These are phyloP conservation scores for Fusarium heterosporum DNA, from an alignment of 2,329 filamentous ascomycete genomes.

Conservation along the genomic window DNA sequence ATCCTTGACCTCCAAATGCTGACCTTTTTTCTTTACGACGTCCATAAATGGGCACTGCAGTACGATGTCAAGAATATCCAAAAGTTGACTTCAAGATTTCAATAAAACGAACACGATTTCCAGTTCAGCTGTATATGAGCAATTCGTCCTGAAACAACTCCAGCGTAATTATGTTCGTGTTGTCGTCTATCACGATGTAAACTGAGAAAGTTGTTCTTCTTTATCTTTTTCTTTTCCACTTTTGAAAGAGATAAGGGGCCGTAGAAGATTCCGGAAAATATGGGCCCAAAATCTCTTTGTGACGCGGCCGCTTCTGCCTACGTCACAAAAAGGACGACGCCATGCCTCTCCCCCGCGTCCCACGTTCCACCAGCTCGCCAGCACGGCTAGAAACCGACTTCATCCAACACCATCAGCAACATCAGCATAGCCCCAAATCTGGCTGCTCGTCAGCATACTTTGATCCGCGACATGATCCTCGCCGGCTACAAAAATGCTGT, in stretches of 20 bases:
- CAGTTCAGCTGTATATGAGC: not conserved
- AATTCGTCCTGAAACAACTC: not conserved
- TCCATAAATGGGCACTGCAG: not conserved
- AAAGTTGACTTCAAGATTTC: not conserved
- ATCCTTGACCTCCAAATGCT: not conserved
- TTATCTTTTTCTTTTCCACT: too few species aligned
- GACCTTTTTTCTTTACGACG: not conserved
- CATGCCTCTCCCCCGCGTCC: not conserved
- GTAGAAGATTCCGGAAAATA: not conserved
- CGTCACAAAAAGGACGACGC: not conserved
- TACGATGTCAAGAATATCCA: too few species aligned
- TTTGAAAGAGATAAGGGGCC: not conserved
- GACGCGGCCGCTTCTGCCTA: constrained; percentile 1
- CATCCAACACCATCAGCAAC: not conserved
- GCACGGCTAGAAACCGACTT: not conserved
- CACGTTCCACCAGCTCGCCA: not conserved
- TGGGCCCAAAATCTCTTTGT: not conserved
- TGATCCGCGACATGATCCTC: constrained; percentile 10
- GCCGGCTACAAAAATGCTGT: constrained; percentile 7
- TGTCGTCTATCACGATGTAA: not conserved
- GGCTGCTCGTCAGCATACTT: not conserved
- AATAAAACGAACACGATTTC: not conserved
- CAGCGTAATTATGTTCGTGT: not conserved
- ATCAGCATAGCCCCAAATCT: constrained; percentile 4
- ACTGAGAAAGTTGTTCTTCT: not conserved